Percentiles rank a stretch among this genome's conserved stretches.
These are phyloP conservation scores for Ustilago trichophora DNA, from an alignment of 1,284 basidiomycete genomes.

Conservation along the genomic window DNA sequence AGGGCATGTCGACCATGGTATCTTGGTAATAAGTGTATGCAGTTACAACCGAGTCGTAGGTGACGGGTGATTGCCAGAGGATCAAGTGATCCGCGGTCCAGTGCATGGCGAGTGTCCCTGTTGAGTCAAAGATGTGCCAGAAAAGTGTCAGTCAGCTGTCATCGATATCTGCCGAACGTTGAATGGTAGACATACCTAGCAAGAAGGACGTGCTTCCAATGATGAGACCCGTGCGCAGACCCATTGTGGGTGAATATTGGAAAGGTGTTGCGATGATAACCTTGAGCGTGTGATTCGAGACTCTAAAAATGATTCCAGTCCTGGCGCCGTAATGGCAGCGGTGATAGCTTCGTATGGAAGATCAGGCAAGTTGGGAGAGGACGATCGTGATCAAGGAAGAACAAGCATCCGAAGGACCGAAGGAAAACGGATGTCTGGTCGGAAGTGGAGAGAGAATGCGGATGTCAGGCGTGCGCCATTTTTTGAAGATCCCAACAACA, in stretches of 20 bases:
- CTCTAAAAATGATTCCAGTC: too few relatives aligned
- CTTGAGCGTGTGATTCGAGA: too few relatives aligned
- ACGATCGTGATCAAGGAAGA: too few relatives aligned
- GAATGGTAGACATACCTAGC: constrained; percentile 44
- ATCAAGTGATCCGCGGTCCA: constrained; percentile 65
- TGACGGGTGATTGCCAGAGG: constrained; percentile 61
- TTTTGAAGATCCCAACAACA: constrained; percentile 1
- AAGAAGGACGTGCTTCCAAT: constrained; percentile 58
- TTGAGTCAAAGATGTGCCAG: neutral
- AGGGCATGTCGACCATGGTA: constrained; percentile 54
- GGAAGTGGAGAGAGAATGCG: neutral
- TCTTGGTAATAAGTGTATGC: constrained; percentile 62
- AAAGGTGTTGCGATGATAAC: too few relatives aligned
- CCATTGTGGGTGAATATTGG: constrained; percentile 29
- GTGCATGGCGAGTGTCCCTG: constrained; percentile 63
- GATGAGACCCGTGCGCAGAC: constrained; percentile 46
- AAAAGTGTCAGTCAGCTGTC: neutral
- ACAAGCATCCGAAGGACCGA: too few relatives aligned
- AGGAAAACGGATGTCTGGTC: too few relatives aligned
- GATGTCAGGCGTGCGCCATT: neutral
- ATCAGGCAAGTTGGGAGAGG: too few relatives aligned
- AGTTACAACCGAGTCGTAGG: constrained; percentile 48
- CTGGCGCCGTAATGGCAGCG: too few relatives aligned
- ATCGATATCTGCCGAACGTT: neutral
- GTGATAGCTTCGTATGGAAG: too few relatives aligned